Evolutionary conservation across 169 alveolate species (phyloP).

Genomic region (Eimeria brunetti): DNA sequence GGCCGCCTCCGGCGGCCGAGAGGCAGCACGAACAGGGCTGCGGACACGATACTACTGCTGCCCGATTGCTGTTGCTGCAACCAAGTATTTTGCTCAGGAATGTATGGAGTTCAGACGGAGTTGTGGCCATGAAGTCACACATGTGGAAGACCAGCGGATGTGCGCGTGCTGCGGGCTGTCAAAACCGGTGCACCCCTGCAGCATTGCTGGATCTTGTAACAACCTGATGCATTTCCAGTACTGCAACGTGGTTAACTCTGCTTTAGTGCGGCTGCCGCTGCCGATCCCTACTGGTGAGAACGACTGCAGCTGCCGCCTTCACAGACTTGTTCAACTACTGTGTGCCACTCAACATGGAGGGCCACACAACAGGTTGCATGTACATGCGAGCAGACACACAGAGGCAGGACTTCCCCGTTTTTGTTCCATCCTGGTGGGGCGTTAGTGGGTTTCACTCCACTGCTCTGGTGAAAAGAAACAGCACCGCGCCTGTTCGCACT

Average conservation of each 20-base stretch:
- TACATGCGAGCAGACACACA: neutral
- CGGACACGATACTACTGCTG: neutral
- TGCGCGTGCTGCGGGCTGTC: neutral
- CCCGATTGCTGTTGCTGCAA: neutral
- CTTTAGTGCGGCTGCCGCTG: neutral
- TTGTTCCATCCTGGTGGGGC: neutral
- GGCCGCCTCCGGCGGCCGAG: neutral
- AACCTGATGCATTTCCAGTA: neutral
- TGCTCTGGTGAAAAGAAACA: neutral
- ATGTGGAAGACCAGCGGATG: neutral
- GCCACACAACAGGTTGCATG: neutral
- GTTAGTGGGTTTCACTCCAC: neutral
- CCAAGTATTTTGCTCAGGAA: neutral
- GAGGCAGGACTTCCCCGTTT: neutral
- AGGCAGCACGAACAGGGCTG: neutral
- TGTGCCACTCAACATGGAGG: neutral
- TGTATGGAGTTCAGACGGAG: neutral
- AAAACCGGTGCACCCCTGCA: neutral
- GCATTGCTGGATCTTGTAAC: neutral
- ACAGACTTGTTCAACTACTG: no score
- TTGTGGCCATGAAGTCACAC: neutral
- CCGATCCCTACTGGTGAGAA: no score
- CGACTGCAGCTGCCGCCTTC: no score
- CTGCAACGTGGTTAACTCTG: neutral
- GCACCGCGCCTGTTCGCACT: neutral